Conservation (phyloP, 1,284 basidiomycete species). For the Moesziomyces antarcticus region DNA sequence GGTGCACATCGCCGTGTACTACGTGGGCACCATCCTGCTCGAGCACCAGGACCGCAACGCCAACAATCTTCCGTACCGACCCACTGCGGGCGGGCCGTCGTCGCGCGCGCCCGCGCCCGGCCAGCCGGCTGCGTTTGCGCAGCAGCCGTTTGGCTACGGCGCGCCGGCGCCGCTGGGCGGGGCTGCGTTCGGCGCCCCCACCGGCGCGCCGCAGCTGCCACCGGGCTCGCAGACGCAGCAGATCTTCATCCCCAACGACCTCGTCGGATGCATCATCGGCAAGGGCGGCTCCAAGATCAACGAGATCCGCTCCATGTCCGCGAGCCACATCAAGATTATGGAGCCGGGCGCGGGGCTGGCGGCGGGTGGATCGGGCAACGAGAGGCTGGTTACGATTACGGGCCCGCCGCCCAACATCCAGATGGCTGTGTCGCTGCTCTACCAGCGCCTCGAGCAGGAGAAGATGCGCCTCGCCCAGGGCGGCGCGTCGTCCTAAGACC, state of each 20-base stretch:
- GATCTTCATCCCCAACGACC: slow-evolving; percentile 97
- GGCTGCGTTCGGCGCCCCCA: slow-evolving; percentile 27
- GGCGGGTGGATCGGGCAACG: slow-evolving; percentile 69
- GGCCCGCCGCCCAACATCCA: slow-evolving; percentile 94
- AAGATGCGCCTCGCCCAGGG: slow-evolving; percentile 61
- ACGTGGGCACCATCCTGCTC: slow-evolving; percentile 95
- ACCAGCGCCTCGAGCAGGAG: slow-evolving; percentile 73
- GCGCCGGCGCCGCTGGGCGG: slow-evolving; percentile 31
- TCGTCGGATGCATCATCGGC: slow-evolving; percentile 98
- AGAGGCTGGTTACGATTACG: slow-evolving; percentile 69
- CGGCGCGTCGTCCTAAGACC: slow-evolving; percentile 17
- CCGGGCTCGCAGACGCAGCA: slow-evolving; percentile 87
- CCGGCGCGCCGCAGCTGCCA: slow-evolving; percentile 70
- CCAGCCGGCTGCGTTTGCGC: slow-evolving; percentile 19
- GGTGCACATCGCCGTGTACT: slow-evolving; percentile 99
- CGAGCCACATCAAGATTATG: slow-evolving; percentile 97
- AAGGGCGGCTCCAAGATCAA: slow-evolving; percentile 99
- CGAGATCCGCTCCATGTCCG: slow-evolving; percentile 93
- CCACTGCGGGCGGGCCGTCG: slow-evolving; percentile 51
- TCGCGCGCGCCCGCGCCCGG: slow-evolving; percentile 21
- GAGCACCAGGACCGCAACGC: slow-evolving; percentile 81
- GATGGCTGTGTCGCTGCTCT: slow-evolving; percentile 92
- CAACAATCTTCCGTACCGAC: slow-evolving; percentile 68
- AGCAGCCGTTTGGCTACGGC: slow-evolving; percentile 37
- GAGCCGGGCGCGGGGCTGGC: slow-evolving; percentile 75